Evolutionary conservation across 371 early-diverging fungal genomes (phyloP), one percentile per base, ranked within the genome.

Genomic region (Mortierella sp.): DNA sequence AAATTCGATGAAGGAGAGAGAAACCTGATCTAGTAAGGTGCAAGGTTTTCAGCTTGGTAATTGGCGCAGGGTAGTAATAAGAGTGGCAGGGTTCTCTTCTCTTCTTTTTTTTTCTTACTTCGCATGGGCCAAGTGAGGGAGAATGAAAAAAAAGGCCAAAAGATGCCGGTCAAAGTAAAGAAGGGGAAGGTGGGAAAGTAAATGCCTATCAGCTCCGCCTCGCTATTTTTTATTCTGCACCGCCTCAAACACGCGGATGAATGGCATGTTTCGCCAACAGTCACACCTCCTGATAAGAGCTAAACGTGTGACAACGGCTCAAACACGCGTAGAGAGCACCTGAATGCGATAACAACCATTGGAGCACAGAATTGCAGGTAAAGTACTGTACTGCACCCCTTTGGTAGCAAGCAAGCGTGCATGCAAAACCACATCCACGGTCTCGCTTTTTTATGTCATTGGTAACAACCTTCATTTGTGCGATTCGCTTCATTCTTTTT

Each of bases 311-410:
- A 58, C 60, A 58, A 58, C 29, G 58, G 8, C 49, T 14, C 4
- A 58, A 58, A 58, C 60, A 58, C 60, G 60, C 60, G 60, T 58
- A 29, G 12, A 58, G 11, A 56, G 56, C 56, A 56, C n/a, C 60
- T 58, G 60, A 58, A 58, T 58, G 60, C 12, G 60, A 58, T 29
- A 58, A 51, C 51, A 58, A 29, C 29, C n/a, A 7, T 12, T 27
- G 14, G 5, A 1, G 60, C 12, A 46, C 48, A 16, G 12, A 46
- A 11, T 46, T 46, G 14, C 14, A 46, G 48, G 48, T 46, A 41
- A 41, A 0, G 41, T 6, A 46, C 46, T 41, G 41, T 41, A 46
- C 46, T 46, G 46, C 46, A 46, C 29, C 58, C 32, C 12, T 5
- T 58, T 58, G 60, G 29, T 29, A 32, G 60, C 60, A 58, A 58